Base-by-base conservation (phyloP, 306 rosid genomes). In the Dalbergia oliveri region DNA sequence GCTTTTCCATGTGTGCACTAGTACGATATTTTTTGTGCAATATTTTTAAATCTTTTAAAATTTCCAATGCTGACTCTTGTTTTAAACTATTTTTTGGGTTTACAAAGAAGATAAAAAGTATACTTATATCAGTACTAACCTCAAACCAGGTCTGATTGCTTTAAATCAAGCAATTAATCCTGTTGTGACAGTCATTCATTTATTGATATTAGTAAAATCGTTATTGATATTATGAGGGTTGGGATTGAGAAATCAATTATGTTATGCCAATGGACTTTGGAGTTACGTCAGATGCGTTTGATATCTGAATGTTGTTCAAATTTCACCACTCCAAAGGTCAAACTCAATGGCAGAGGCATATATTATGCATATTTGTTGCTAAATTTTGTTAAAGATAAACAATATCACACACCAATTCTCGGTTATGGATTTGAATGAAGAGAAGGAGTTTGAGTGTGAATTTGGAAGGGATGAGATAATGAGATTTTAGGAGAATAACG, bases 321-420 rank as follows among this genome's bases (percentile, higher is more conserved):
- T 43, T 33, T 64, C 68, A 15, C n/a, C n/a, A n/a, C 8, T 31
- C 69, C 69, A 54, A 69, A 5, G 83, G 86, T 83, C 86, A 83
- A 83, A 83, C 59, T 58, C 80, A 65, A 53, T 78, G 80, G 51
- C 76, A 83, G 76, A 39, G 50, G 19, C 56, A 26, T 26, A 83
- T 33, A 76, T 75, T 26, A 60, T 79, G 63, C 67, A 26, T 26
- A 26, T 26, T 26, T 26, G 31, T 26, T 26, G 3, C 3, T 26
- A 26, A 26, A 26, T 26, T 26, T 26, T 26, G 31, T 26, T 26
- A 26, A 26, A 26, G 3, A 26, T 26, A 26, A 26, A 26, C 31
- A 26, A 26, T 26, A 26, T 26, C 31, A 26, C 31, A 26, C 31
- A 26, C 31, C 1, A 26, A 26, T 26, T 26, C 31, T 26, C 3